Evolutionary conservation across 192 early-diverging fungal species (phyloP).

Genomic region (Gigaspora rosea): DNA sequence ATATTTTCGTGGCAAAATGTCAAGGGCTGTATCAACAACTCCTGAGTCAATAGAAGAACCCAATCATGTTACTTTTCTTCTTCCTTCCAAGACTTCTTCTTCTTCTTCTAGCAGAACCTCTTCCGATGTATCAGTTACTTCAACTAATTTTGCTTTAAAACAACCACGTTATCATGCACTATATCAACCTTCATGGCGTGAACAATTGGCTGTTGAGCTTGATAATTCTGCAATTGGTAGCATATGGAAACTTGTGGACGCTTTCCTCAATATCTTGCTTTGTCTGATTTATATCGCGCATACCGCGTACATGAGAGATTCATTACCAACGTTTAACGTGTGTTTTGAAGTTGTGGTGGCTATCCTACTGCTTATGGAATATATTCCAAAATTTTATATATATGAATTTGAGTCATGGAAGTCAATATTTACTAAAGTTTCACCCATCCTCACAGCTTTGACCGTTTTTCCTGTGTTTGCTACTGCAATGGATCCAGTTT

Average conservation of each 20-base stretch:
- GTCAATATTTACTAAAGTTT: slow-evolving; percentile 14
- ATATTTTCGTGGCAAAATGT: not conserved
- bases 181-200: slow-evolving; percentile 27
- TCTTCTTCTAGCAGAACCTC: slow-evolving; percentile 3
- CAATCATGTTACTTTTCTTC: not conserved
- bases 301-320: not conserved
- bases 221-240: slow-evolving; percentile 27
- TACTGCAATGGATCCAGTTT: not conserved
- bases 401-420: slow-evolving; percentile 24
- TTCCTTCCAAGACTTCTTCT: not conserved
- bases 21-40: not conserved
- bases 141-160: slow-evolving; percentile 24
- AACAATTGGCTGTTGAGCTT: slow-evolving; percentile 28
- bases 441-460: slow-evolving; percentile 22
- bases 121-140: slow-evolving; percentile 17
- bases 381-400: slow-evolving; percentile 33
- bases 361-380: slow-evolving; percentile 20
- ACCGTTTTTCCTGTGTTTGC: slow-evolving; percentile 6
- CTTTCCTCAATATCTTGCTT: slow-evolving; percentile 25
- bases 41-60: slow-evolving; percentile 1
- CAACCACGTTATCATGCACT: slow-evolving; percentile 25
- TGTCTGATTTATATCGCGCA: slow-evolving; percentile 19
- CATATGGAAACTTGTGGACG: slow-evolving; percentile 32
- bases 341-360: slow-evolving; percentile 11
- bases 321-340: slow-evolving; percentile 2